Conservation (phyloP, 2,329 filamentous ascomycete species). For the Chaetomiaceae sp. region DNA sequence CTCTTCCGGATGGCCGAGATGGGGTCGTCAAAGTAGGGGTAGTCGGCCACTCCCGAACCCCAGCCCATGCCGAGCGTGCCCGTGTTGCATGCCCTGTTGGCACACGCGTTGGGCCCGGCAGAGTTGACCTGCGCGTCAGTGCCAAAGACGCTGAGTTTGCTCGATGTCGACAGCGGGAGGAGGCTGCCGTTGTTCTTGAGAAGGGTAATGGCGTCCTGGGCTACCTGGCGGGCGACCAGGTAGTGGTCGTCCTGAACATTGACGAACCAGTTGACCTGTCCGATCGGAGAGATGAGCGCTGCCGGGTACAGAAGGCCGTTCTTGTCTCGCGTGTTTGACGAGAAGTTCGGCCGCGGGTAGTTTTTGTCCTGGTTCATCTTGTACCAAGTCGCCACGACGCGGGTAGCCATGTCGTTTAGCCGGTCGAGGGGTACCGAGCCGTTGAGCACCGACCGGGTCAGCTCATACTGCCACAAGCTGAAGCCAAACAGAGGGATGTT, state of each 20-base stretch:
- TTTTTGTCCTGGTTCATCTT: slow-evolving; percentile 55
- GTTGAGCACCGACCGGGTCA: slow-evolving; percentile 52
- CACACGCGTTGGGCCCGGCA: slow-evolving; percentile 62
- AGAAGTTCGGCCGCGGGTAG: slow-evolving; percentile 56
- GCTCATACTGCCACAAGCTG: slow-evolving; percentile 52
- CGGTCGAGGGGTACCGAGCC: slow-evolving; percentile 52
- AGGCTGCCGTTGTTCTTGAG: slow-evolving; percentile 61
- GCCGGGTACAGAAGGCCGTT: slow-evolving; percentile 55
- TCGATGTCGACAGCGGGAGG: slow-evolving; percentile 41
- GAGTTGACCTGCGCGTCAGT: slow-evolving; percentile 46
- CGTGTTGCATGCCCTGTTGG: slow-evolving; percentile 63
- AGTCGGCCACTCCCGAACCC: slow-evolving; percentile 65
- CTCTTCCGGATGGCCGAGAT: slow-evolving; percentile 55
- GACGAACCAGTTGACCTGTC: slow-evolving; percentile 66
- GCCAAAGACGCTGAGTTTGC: slow-evolving; percentile 46
- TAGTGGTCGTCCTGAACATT: slow-evolving; percentile 53
- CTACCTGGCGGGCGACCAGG: slow-evolving; percentile 48
- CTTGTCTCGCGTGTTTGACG: slow-evolving; percentile 51
- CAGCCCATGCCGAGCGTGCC: slow-evolving; percentile 69
- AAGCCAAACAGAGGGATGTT: slow-evolving; percentile 49
- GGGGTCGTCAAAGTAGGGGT: slow-evolving; percentile 64
- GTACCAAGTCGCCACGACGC: slow-evolving; percentile 57
- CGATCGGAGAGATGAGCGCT: slow-evolving; percentile 54
- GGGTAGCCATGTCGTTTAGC: slow-evolving; percentile 53
- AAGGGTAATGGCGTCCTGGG: slow-evolving; percentile 54